Evolutionary conservation across 1,284 basidiomycete genomes (phyloP), one percentile per base, ranked within the genome.

Genomic region (Cryptococcus maquisensis): DNA sequence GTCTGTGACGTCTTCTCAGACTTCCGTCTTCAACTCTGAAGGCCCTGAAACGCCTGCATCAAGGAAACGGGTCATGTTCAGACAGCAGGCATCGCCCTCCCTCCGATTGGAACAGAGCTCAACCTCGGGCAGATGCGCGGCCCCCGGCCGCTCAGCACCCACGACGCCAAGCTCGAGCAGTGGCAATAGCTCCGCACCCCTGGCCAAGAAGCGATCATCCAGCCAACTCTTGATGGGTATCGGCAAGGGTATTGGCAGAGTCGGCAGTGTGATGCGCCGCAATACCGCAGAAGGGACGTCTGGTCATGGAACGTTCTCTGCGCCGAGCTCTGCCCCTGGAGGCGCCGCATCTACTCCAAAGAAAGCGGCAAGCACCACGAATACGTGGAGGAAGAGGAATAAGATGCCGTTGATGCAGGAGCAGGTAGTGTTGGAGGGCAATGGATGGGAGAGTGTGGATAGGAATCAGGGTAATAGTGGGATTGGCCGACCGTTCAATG

Each of bases 401-500:
- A 37, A 41, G 35, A 36, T 10, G 18, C 20, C 35, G 15, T 41
- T 15, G 44, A 20, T 8, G 55, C 15, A 21, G 28, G 13, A 23
- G 13, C 16, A 21, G 20, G 46, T 7, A 20, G 41, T 18, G 32
- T 37, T n/a, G 35, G 47, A 12, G 39, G 12, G 35, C 21, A 42
- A 18, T 4, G 47, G 48, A 20, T 45, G 46, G 28, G 50, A 20
- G 43, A 52, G 32, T 7, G 49, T 37, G 20, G 49, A 53, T 37
- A 32, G 43, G 49, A 44, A 49, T n/a, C 45, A 61, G 12, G 66
- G 66, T 15, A 67, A 69, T 47, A 54, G 24, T 18, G 67, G 65
- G 1, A 69, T 74, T 2, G 63, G 66, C 12, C 48, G 59, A 28
- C 72, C 72, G 0, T 74, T 69, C 64, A 71, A 73, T 36, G 63